These are phyloP conservation scores for Dissophora ornata DNA, from an alignment of 192 early-diverging fungal species.

Conservation along the genomic window DNA sequence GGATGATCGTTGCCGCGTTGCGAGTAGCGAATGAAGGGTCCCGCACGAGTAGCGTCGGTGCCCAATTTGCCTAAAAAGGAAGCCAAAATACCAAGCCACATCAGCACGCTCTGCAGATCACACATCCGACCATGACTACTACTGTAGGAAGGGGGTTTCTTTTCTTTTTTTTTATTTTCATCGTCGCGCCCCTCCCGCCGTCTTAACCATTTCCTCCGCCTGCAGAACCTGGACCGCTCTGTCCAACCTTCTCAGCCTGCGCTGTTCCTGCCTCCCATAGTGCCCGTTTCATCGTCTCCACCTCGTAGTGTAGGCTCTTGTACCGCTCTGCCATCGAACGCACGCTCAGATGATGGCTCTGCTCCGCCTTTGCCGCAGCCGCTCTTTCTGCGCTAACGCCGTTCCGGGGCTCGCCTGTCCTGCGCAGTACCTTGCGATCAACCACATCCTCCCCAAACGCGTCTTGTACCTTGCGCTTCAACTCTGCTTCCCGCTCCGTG, in stretches of 20 bases:
- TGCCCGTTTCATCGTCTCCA: conserved; percentile 39
- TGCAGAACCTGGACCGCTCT: not conserved
- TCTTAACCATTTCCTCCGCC: conserved; percentile 27
- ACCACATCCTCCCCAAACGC: conserved; percentile 48
- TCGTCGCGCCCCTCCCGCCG: too few species aligned
- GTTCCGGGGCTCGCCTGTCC: conserved; percentile 37
- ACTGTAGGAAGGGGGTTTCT: too few species aligned
- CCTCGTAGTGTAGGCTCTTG: conserved; percentile 34
- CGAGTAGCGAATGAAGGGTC: too few species aligned
- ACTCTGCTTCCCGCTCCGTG: conserved; percentile 25
- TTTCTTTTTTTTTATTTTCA: too few species aligned
- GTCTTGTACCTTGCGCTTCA: conserved; percentile 48
- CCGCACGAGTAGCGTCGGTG: too few species aligned
- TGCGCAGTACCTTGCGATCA: conserved; percentile 37
- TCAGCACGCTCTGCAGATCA: too few species aligned
- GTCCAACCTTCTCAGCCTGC: conserved; percentile 13
- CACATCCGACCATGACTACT: too few species aligned
- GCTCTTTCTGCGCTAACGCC: conserved; percentile 23
- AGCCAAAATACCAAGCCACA: too few species aligned
- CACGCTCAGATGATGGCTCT: conserved; percentile 19
- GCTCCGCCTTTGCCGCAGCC: conserved; percentile 21
- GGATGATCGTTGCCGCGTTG: too few species aligned
- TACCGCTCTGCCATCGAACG: conserved; percentile 46
- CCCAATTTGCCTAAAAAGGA: too few species aligned
- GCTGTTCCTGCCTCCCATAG: conserved; percentile 32